phyloP scores from a whole-genome alignment of 306 rosid genomes.

The Sicyos edulis region DNA sequence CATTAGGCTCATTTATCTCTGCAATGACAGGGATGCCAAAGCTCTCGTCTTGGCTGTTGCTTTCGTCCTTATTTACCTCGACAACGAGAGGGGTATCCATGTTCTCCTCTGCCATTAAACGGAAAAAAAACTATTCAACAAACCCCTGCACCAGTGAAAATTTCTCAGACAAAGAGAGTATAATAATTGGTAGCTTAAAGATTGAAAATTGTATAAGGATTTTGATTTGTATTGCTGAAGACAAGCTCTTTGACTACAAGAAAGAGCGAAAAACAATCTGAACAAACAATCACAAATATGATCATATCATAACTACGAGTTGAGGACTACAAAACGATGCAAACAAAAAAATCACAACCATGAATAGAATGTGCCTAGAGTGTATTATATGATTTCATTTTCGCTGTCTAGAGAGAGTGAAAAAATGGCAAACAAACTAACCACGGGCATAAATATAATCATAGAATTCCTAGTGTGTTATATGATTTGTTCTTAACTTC shows the following conservation, averaged over 20 bases:
- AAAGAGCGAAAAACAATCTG: background rate
- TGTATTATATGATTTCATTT: background rate
- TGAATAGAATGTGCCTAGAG: background rate
- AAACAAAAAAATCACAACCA: background rate
- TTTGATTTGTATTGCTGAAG: background rate
- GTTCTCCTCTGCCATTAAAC: background rate
- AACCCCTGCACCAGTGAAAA: constrained; percentile 7
- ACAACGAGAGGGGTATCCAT: background rate
- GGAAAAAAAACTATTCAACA: background rate
- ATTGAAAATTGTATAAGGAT: background rate
- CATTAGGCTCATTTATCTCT: background rate
- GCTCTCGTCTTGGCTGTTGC: background rate
- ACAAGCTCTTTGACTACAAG: background rate
- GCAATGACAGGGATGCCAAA: constrained; percentile 15
- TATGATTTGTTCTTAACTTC: background rate
- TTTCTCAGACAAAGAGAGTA: background rate
- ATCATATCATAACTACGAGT: background rate
- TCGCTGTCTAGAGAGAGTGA: background rate
- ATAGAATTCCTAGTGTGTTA: background rate
- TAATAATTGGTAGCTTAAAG: background rate
- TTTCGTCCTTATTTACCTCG: background rate
- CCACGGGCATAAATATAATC: background rate
- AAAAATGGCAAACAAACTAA: background rate
- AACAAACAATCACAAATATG: background rate
- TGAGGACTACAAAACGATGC: background rate